Percentiles rank a stretch among this genome's conserved stretches.
phyloP scores from a whole-genome alignment of 345 rosid species.

The Sisymbrium irio region DNA sequence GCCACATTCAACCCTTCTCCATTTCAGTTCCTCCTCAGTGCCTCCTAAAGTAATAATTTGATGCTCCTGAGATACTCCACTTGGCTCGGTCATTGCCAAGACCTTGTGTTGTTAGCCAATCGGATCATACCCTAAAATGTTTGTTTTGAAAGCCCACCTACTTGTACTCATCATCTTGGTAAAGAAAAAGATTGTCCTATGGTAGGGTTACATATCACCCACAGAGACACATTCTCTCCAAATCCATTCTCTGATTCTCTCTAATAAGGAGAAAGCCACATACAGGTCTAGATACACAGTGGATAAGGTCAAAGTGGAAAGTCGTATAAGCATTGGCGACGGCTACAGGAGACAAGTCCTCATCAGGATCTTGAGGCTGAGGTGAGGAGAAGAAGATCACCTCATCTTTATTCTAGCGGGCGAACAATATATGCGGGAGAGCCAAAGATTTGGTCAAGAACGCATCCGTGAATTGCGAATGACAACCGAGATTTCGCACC shows the following conservation, averaged over 20 bases:
- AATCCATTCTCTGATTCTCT: background rate
- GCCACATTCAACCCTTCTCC: background rate
- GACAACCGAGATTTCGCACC: background rate
- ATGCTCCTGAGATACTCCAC: background rate
- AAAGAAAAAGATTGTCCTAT: background rate
- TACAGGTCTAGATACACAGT: too few species aligned
- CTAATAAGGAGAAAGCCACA: background rate
- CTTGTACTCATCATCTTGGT: background rate
- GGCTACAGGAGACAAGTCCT: background rate
- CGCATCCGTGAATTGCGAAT: background rate
- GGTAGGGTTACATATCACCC: background rate
- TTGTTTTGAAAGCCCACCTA: background rate
- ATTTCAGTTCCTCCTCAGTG: background rate
- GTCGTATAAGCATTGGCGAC: background rate
- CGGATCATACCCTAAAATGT: background rate
- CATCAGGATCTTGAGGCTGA: background rate
- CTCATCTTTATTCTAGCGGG: background rate
- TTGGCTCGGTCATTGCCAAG: too few species aligned
- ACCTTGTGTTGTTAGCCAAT: background rate
- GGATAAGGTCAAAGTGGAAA: background rate
- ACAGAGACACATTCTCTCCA: background rate
- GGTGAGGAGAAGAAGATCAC: background rate
- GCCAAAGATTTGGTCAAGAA: background rate
- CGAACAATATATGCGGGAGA: background rate
- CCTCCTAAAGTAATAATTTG: background rate